Evolutionary conservation across 176 grass and related monocot genomes (phyloP), one percentile per base, ranked within the genome.

Genomic region (Oryza longistaminata): DNA sequence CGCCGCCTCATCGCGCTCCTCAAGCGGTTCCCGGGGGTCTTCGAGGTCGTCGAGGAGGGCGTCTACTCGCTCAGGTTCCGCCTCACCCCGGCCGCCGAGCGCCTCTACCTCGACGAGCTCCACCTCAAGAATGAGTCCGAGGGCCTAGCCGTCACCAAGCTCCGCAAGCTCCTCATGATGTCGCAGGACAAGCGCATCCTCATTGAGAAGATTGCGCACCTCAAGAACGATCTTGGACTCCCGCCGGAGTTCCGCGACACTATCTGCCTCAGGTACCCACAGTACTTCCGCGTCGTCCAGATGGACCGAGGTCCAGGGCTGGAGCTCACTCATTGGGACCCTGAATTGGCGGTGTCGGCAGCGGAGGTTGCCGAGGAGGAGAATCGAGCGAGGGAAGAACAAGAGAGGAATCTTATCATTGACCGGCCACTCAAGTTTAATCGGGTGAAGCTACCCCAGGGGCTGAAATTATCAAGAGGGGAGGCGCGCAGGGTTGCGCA

Each of bases 81-180:
- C 29, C 93, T 99, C 62, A 96, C 96, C 9, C 88, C 91, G 2
- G 84, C 79, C 74, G 96, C 96, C 9, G 96, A 99, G 81, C 84
- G 87, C 17, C 85, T 99, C 76, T 99, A 99, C 80, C 85, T 99
- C 67, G 96, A 96, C 76, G 96, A 99, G 85, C 82, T 94, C 79
- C 43, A 87, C 5, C 73, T 87, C 74, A 88, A 85, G 86, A 93
- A 99, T 71, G 81, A 99, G 85, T 93, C 94, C 85, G 93, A 99
- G 87, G 86, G 86, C 55, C 76, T 88, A 33, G 90, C 84, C 58
- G 75, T 96, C 53, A 43, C 87, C 66, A 99, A 99, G 90, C 88
- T 99, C 35, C 73, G 93, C 75, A 99, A 99, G 82, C 85, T 98
- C 11, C 91, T 99, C 72, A 98, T 98, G 96, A 96, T 98, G 93